These are phyloP conservation scores for Tetrahymena malaccensis DNA, from an alignment of 73 alveolate species.

Conservation along the genomic window DNA sequence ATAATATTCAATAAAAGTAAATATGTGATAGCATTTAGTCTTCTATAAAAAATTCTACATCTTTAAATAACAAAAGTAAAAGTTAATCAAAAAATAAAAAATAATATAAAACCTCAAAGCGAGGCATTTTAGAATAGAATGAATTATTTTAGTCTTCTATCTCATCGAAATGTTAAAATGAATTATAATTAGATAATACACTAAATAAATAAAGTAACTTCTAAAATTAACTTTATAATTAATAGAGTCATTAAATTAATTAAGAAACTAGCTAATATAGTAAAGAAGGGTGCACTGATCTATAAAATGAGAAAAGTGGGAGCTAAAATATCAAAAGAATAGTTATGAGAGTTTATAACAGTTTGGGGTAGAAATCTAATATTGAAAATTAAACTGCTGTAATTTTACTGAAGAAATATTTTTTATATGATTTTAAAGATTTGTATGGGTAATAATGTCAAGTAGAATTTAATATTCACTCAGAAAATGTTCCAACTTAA, in stretches of 20 bases:
- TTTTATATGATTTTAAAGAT: neutral
- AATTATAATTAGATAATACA: too few relatives aligned
- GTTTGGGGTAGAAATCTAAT: neutral
- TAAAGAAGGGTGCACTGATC: neutral
- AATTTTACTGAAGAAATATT: neutral
- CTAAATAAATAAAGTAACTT: too few relatives aligned
- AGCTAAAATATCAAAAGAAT: neutral
- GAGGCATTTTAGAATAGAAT: neutral
- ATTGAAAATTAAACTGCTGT: neutral
- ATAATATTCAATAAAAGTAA: too few relatives aligned
- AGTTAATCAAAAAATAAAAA: neutral
- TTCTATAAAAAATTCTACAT: neutral
- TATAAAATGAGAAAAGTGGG: neutral
- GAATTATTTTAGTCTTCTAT: neutral
- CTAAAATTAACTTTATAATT: too few relatives aligned
- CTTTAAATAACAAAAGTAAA: neutral
- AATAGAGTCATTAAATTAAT: neutral
- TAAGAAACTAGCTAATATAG: neutral
- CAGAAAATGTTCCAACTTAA: neutral
- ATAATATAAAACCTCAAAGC: neutral
- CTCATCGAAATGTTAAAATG: neutral
- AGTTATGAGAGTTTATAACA: neutral
- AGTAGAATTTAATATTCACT: neutral
- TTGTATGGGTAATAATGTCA: neutral
- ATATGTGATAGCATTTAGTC: neutral